Evolutionary conservation across 2,329 filamentous ascomycete species (phyloP).

Genomic region (Shiraia bambusicola): DNA sequence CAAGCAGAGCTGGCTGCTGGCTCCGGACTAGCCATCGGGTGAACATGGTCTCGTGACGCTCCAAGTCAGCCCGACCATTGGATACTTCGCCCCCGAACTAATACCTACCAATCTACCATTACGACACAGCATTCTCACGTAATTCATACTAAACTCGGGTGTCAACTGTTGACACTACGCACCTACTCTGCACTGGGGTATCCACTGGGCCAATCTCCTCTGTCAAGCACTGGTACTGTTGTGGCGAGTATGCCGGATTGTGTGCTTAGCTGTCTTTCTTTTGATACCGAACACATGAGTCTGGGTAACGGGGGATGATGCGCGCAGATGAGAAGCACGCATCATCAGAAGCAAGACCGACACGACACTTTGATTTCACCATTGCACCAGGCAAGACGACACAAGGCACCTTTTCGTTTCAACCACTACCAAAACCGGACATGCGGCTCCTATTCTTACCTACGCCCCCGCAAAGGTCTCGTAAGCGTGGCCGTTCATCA

Average conservation of each 20-base stretch:
- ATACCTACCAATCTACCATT: constrained; percentile 10
- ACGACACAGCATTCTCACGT: constrained; percentile 15
- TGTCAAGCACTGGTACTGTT: constrained; percentile 1
- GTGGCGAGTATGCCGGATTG: constrained; percentile 34
- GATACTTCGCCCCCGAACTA: constrained; percentile 8
- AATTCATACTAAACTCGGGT: constrained; percentile 12
- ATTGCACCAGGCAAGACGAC: constrained; percentile 9
- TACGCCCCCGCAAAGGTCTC: constrained; percentile 19
- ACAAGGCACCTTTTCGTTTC: constrained; percentile 38
- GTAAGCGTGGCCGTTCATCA: constrained; percentile 55
- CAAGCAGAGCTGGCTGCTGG: constrained; percentile 5
- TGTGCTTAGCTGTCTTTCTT: constrained; percentile 14
- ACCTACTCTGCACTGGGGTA: background rate
- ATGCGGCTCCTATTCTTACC: constrained; percentile 42
- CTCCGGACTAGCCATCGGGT: constrained; percentile 10
- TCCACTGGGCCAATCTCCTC: background rate
- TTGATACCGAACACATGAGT: constrained; percentile 31
- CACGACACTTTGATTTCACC: constrained; percentile 8
- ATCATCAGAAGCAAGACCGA: constrained; percentile 10
- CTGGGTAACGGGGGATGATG: constrained; percentile 36
- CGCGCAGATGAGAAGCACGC: constrained; percentile 13
- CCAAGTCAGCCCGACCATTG: constrained; percentile 9
- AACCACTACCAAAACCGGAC: constrained; percentile 23
- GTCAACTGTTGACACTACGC: background rate
- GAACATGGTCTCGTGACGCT: constrained; percentile 26